phyloP scores from a whole-genome alignment of 192 early-diverging fungal species.

The Linnemannia exigua region DNA sequence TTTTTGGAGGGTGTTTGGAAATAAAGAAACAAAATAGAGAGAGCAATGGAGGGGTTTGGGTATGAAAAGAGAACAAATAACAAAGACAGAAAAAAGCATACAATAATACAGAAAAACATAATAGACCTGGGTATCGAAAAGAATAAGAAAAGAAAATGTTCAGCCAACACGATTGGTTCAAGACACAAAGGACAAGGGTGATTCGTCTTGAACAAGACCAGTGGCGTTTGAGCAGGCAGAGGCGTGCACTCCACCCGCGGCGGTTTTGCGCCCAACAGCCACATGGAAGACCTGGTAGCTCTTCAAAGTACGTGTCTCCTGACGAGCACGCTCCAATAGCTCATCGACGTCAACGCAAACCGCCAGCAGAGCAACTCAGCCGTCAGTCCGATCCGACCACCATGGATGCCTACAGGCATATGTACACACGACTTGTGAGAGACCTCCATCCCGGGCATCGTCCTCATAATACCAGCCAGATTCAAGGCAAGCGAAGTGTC shows the following conservation, averaged over 20 bases:
- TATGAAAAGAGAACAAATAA: background rate
- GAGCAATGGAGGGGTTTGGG: background rate
- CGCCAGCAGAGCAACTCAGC: slow-evolving; percentile 42
- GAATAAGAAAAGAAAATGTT: background rate
- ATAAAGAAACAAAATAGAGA: background rate
- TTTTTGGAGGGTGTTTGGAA: background rate
- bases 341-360: slow-evolving; percentile 43
- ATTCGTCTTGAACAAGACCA: slow-evolving; percentile 4
- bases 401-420: slow-evolving; percentile 53
- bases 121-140: background rate
- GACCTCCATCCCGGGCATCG: slow-evolving; percentile 48
- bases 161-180: slow-evolving; percentile 9
- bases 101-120: background rate
- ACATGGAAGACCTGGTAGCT: slow-evolving; percentile 52
- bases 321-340: slow-evolving; percentile 38
- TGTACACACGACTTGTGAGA: slow-evolving; percentile 40
- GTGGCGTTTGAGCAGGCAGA: background rate
- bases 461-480: slow-evolving; percentile 51
- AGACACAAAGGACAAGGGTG: background rate
- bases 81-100: background rate
- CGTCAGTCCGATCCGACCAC: slow-evolving; percentile 38
- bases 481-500: slow-evolving; percentile 49
- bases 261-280: slow-evolving; percentile 44
- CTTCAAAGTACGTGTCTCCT: slow-evolving; percentile 45
- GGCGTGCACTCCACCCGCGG: background rate